Evolutionary conservation across 1,284 basidiomycete genomes (phyloP), one percentile per base, ranked within the genome.

Genomic region (Malassezia equina): DNA sequence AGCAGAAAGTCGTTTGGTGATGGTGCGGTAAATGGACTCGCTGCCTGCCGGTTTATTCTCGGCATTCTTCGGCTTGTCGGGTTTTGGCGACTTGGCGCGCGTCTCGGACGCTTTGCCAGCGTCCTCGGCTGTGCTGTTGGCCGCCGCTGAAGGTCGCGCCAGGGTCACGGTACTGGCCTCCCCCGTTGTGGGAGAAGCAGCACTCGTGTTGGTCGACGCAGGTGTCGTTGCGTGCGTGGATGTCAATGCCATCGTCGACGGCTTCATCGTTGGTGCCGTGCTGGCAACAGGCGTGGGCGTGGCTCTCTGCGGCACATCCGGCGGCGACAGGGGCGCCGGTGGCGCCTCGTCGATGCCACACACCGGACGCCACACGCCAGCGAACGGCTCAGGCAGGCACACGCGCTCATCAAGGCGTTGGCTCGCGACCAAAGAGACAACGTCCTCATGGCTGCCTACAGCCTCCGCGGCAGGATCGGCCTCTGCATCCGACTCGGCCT

Each of bases 1-100:
- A 6, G 83, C 83, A 6, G 82, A 82, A 12, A 98, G 80, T 2
- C 90, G 84, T 62, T 95, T 93, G 82, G 90, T 90, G 66, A 98
- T 98, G 9, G 86, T 88, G 9, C 90, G 85, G 69, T 94, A 98
- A 66, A 98, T 93, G 0, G 89, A 93, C 75, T 98, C 72, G 34
- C 59, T 63, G 11, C 70, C 67, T 13, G 25, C 49, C 41, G 24
- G 27, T 17, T 24, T 27, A 11, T 2, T 31, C 13, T 34, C 21
- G 7, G 21, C 15, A 8, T 13, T 27, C n/a, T 48, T 34, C 7
- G n/a, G 12, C 24, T 28, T 25, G 23, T 48, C 29, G 3, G 46
- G 15, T 19, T 50, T 50, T 12, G 34, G 9, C 23, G 32, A 9
- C 13, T 25, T 48, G 32, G 27, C 32, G 25, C 29, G 27, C n/a